A percentile compares a stretch with the other conserved stretches of the same genome.
Evolutionary conservation across 2,329 filamentous ascomycete species (phyloP).

Genomic region (Hymenoscyphus linearis): DNA sequence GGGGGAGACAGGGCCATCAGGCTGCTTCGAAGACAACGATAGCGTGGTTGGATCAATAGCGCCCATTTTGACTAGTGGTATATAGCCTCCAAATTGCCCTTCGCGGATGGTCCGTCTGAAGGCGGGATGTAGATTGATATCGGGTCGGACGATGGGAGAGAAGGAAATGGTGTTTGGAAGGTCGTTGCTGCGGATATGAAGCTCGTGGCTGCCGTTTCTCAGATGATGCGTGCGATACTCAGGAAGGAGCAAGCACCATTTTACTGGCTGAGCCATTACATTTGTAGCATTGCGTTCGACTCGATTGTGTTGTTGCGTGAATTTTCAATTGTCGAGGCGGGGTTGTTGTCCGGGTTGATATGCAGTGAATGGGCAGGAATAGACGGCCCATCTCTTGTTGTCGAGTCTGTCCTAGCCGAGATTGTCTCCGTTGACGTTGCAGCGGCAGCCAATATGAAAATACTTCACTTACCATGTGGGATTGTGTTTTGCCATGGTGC

Average conservation of each 20-base stretch:
- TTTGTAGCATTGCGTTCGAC: background rate
- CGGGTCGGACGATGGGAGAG: background rate
- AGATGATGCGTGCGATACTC: slow-evolving; percentile 16
- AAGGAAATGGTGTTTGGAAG: background rate
- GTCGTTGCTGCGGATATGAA: slow-evolving; percentile 6
- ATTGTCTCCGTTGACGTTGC: background rate
- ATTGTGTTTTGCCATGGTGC: slow-evolving; percentile 81
- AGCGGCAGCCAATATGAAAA: background rate
- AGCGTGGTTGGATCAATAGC: background rate
- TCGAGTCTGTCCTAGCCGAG: background rate
- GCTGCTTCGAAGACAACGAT: background rate
- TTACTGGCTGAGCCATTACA: background rate
- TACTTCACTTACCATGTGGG: slow-evolving; percentile 69
- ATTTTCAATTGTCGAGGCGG: background rate
- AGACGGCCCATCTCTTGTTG: background rate
- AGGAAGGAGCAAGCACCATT: slow-evolving; percentile 18
- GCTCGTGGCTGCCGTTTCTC: slow-evolving; percentile 5
- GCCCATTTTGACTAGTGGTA: background rate
- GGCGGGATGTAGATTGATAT: background rate
- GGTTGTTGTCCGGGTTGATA: background rate
- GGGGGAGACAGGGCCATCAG: background rate
- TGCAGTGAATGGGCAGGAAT: background rate
- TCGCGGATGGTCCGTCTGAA: background rate
- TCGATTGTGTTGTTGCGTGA: background rate
- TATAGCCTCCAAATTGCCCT: background rate